Percentiles rank a stretch among this genome's conserved stretches.
phyloP scores from a whole-genome alignment of 345 rosid genomes.

The Luvunga scandens region DNA sequence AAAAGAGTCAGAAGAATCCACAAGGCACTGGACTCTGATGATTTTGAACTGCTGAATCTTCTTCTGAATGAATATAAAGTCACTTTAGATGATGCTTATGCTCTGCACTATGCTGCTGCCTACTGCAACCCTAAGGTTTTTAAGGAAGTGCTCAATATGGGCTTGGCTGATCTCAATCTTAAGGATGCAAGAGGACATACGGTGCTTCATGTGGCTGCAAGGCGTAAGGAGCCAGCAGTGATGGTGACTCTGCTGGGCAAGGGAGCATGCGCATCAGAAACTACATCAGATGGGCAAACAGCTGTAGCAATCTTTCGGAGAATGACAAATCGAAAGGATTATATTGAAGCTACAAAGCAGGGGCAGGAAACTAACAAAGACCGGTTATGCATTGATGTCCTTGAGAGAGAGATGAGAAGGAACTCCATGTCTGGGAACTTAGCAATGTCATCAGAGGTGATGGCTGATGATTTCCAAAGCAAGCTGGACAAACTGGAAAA shows the following conservation, averaged over 20 bases:
- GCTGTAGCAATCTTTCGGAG: conserved; percentile 38
- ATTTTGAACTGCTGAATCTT: conserved; percentile 30
- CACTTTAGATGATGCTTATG: conserved; percentile 35
- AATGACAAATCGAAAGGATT: conserved; percentile 41
- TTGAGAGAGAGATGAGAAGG: conserved; percentile 28
- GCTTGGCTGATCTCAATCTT: conserved; percentile 32
- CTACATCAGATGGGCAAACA: conserved; percentile 37
- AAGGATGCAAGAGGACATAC: conserved; percentile 34
- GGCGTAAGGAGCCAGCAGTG: conserved; percentile 35
- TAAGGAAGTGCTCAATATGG: conserved; percentile 31
- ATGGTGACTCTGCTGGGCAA: conserved; percentile 28
- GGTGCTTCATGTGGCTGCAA: conserved; percentile 51
- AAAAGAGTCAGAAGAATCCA: conserved; percentile 35
- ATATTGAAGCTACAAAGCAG: conserved; percentile 20
- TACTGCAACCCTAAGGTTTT: conserved; percentile 41
- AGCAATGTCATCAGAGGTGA: too few species aligned
- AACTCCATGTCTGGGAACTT: conserved; percentile 14
- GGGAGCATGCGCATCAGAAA: conserved; percentile 32
- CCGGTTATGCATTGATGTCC: conserved; percentile 37
- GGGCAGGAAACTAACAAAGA: conserved; percentile 40
- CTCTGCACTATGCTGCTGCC: conserved; percentile 55
- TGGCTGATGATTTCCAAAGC: too few species aligned
- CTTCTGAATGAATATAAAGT: conserved; percentile 31
- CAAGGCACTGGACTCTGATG: conserved; percentile 44
- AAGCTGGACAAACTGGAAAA: conserved; percentile 33